These are phyloP conservation scores for Gelatoporia subvermispora DNA, from an alignment of 768 basidiomycete species.

Conservation along the genomic window DNA sequence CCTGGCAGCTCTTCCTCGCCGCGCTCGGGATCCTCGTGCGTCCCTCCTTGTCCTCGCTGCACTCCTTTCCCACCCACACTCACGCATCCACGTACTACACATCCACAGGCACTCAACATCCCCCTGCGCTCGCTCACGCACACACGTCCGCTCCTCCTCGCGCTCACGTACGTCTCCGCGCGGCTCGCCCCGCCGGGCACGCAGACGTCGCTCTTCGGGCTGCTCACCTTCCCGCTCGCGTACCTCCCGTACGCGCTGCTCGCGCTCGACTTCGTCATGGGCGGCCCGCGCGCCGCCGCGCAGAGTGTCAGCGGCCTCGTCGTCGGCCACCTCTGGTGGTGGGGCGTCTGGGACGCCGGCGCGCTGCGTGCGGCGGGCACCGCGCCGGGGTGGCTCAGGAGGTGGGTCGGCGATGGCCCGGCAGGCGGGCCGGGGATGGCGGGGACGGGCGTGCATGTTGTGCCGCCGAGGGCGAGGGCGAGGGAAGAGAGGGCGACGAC, in stretches of 20 bases:
- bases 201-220: constrained; percentile 73
- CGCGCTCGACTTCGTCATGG: constrained; percentile 63
- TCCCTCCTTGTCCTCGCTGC: constrained; percentile 10
- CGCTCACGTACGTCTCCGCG: constrained; percentile 65
- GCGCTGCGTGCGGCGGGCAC: constrained; percentile 39
- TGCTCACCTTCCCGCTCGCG: constrained; percentile 64
- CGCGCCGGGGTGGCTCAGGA: constrained; percentile 58
- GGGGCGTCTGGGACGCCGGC: constrained; percentile 50
- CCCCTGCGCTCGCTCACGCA: constrained; percentile 56
- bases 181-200: constrained; percentile 59
- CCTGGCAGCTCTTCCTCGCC: constrained; percentile 65
- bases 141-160: constrained; percentile 60
- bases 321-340: constrained; percentile 82
- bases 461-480: constrained; percentile 37
- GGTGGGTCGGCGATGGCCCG: constrained; percentile 40
- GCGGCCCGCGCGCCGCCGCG: constrained; percentile 52
- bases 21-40: constrained; percentile 56
- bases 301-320: constrained; percentile 62
- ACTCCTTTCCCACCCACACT: neutral
- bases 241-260: constrained; percentile 77
- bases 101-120: constrained; percentile 44
- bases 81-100: neutral
- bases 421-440: constrained; percentile 29
- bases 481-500: constrained; percentile 15
- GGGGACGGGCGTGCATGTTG: constrained; percentile 49